Conservation (phyloP, 106 monocot species). For the Dendrobium huoshanense region DNA sequence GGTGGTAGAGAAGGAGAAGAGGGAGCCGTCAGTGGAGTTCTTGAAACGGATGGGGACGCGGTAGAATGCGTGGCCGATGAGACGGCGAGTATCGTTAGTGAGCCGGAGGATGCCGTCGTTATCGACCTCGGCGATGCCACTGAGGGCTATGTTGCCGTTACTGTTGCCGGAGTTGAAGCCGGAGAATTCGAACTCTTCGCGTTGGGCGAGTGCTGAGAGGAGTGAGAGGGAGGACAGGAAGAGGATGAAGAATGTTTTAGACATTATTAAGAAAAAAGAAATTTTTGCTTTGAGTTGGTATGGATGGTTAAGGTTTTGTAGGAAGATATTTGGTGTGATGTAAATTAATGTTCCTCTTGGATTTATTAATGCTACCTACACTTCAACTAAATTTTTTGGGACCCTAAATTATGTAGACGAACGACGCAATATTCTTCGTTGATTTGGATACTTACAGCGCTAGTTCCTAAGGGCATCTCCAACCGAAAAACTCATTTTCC, state of each 20-base stretch:
- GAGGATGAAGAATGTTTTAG: background rate
- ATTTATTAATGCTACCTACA: too few relatives aligned
- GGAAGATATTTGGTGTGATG: background rate
- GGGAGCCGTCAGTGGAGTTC: background rate
- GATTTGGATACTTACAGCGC: too few relatives aligned
- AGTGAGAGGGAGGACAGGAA: background rate
- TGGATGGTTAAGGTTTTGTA: background rate
- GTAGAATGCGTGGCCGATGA: constrained; percentile 20
- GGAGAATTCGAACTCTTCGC: background rate
- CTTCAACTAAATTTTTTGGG: too few relatives aligned
- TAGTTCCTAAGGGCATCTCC: too few relatives aligned
- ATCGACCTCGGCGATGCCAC: constrained; percentile 10
- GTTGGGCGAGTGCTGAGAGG: background rate
- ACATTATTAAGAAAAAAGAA: background rate
- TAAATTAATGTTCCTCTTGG: background rate
- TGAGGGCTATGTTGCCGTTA: constrained; percentile 6
- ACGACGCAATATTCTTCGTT: too few relatives aligned
- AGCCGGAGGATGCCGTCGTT: constrained; percentile 13
- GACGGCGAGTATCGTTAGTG: constrained; percentile 10
- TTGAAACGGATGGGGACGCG: constrained; percentile 15
- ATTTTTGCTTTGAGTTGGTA: background rate
- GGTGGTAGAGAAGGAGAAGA: constrained; percentile 15
- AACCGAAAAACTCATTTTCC: too few relatives aligned
- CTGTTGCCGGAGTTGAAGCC: constrained; percentile 11
- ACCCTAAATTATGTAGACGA: too few relatives aligned